phyloP scores from a whole-genome alignment of 208 protist genomes.

The Leishmania mexicana region DNA sequence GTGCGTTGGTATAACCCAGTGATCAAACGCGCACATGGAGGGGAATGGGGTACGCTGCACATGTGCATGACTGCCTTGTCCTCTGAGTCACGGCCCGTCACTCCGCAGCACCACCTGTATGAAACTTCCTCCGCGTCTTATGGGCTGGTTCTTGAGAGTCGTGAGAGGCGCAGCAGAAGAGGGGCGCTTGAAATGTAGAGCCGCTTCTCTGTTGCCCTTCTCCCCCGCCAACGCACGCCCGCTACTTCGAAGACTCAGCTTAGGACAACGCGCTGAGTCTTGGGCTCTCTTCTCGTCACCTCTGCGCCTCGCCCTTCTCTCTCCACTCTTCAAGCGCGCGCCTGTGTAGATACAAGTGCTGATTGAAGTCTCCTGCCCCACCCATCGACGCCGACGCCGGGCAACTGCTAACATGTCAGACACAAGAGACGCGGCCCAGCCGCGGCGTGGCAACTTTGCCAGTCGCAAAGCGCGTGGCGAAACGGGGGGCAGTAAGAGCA shows the following conservation, averaged over 20 bases:
- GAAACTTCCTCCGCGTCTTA: not conserved
- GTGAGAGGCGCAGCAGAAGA: not conserved
- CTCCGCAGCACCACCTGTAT: not conserved
- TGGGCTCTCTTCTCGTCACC: not conserved
- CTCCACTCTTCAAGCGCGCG: not conserved
- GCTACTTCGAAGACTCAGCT: not conserved
- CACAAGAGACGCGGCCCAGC: not conserved
- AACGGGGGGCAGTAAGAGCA: not conserved
- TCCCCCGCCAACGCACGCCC: not conserved
- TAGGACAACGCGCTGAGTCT: not conserved
- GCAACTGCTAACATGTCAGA: slow-evolving; percentile 19
- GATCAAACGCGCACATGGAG: not conserved
- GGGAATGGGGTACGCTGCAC: not conserved
- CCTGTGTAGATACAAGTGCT: not conserved
- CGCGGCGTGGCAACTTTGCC: slow-evolving; percentile 19
- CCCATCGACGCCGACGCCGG: not conserved
- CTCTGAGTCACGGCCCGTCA: not conserved
- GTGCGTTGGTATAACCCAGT: not conserved
- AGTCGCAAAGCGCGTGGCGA: slow-evolving; percentile 27
- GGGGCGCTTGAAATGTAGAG: not conserved
- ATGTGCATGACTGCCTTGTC: not conserved
- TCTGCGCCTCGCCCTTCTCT: slow-evolving; percentile 1
- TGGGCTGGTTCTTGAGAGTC: not conserved
- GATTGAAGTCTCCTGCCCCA: not conserved
- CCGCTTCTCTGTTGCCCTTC: not conserved